Percentiles rank a stretch among this genome's conserved stretches.
phyloP scores from a whole-genome alignment of 345 rosid species.

The Geranium rotundifolium region DNA sequence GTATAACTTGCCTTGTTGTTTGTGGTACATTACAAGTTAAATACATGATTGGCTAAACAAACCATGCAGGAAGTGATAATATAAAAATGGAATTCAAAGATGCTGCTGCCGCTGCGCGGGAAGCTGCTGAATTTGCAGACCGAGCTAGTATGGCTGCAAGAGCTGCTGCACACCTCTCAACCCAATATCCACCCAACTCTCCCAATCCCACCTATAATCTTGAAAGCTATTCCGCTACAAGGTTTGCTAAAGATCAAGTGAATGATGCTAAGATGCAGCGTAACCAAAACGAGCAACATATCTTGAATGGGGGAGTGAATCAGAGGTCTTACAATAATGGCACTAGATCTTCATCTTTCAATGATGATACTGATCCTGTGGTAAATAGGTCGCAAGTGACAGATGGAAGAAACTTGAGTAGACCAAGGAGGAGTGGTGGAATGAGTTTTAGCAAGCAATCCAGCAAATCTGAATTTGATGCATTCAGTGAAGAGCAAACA shows the following conservation, averaged over 20 bases:
- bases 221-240: background rate
- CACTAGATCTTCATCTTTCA: constrained; percentile 18
- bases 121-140: constrained; percentile 97
- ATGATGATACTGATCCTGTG: constrained; percentile 5
- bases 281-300: constrained; percentile 15
- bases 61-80: constrained; percentile 27
- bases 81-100: constrained; percentile 61
- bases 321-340: constrained; percentile 16
- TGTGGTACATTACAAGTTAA: background rate
- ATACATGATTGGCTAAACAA: background rate
- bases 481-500: constrained; percentile 3
- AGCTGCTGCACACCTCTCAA: constrained; percentile 88
- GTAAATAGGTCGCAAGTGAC: constrained; percentile 11
- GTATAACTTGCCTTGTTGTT: no score
- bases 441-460: constrained; percentile 25
- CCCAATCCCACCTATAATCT: no score
- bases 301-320: constrained; percentile 11
- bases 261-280: constrained; percentile 13
- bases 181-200: constrained; percentile 17
- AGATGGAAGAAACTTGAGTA: constrained; percentile 31
- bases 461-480: constrained; percentile 20
- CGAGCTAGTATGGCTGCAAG: constrained; percentile 91
- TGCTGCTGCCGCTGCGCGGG: constrained; percentile 84
- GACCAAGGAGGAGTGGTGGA: constrained; percentile 18
- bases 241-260: constrained; percentile 13